Evolutionary conservation across 2,329 filamentous ascomycete genomes (phyloP).

Genomic region (Aspergillus bombycis): DNA sequence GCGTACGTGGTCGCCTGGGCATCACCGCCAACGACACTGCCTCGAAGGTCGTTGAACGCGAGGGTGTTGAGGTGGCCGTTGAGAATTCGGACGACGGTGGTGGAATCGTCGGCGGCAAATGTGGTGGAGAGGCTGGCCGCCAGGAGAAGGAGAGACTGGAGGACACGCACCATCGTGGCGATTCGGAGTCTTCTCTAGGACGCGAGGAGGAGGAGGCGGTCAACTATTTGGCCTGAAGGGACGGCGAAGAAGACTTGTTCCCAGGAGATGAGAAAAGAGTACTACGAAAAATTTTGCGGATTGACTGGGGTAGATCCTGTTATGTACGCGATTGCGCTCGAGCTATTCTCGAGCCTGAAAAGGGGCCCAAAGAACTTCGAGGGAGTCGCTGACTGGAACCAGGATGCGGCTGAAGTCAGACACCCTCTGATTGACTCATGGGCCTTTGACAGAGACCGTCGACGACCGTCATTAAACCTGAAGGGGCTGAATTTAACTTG

Average conservation of each 20-base stretch:
- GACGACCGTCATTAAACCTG: not conserved
- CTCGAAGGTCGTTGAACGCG: conserved; percentile 7
- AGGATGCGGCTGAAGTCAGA: not conserved
- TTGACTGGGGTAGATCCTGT: not conserved
- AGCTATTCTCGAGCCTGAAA: not conserved
- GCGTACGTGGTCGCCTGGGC: conserved; percentile 22
- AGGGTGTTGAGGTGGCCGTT: conserved; percentile 11
- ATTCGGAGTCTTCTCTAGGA: not conserved
- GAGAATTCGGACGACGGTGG: conserved; percentile 18
- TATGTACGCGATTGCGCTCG: not conserved
- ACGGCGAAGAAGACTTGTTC: not conserved
- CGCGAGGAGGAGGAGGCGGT: not conserved
- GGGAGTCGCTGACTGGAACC: not conserved
- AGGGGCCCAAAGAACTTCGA: not conserved
- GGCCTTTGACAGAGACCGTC: not conserved
- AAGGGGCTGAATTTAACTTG: not conserved
- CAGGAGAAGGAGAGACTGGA: conserved; percentile 1
- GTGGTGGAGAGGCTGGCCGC: conserved; percentile 3
- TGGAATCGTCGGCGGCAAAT: conserved; percentile 8
- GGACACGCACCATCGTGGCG: not conserved
- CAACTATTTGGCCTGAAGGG: not conserved
- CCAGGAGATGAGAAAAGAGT: not conserved
- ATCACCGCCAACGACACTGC: conserved; percentile 22
- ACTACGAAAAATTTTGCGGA: not conserved
- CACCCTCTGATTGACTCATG: not conserved